Evolutionary conservation across 495 filamentous ascomycete genomes (phyloP).

Genomic region (Penicillium argentinense): DNA sequence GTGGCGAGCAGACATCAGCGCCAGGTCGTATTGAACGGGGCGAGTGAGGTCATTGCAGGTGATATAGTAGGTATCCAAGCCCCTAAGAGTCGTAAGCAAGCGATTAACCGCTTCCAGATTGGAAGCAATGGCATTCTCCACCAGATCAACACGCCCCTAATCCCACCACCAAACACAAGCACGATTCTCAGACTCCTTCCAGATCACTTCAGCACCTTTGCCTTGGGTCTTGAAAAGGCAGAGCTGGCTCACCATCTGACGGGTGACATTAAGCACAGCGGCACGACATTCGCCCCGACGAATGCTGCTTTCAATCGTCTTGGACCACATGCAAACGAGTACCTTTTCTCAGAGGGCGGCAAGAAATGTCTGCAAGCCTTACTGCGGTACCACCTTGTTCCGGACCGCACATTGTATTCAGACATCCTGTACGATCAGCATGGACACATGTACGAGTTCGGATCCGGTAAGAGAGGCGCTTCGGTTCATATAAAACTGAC

Average conservation of each 20-base stretch:
- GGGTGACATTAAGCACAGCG: slow-evolving; percentile 46
- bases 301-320: slow-evolving; percentile 75
- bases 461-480: slow-evolving; percentile 23
- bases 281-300: slow-evolving; percentile 72
- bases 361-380: slow-evolving; percentile 69
- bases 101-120: slow-evolving; percentile 31
- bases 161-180: slow-evolving; percentile 65
- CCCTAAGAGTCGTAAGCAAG: not conserved
- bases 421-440: slow-evolving; percentile 52
- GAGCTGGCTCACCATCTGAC: slow-evolving; percentile 53
- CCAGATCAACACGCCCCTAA: slow-evolving; percentile 65
- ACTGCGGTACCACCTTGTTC: slow-evolving; percentile 75
- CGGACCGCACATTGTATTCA: slow-evolving; percentile 74
- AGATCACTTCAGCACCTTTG: slow-evolving; percentile 71
- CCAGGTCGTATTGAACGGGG: slow-evolving; percentile 72
- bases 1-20: slow-evolving; percentile 55
- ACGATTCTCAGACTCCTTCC: slow-evolving; percentile 68
- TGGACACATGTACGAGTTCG: slow-evolving; percentile 17
- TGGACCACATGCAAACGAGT: slow-evolving; percentile 67
- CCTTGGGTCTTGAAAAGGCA: slow-evolving; percentile 68
- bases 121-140: slow-evolving; percentile 80
- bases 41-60: slow-evolving; percentile 59
- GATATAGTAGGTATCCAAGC: slow-evolving; percentile 55
- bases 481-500: slow-evolving; percentile 61
- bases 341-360: slow-evolving; percentile 73